Percentiles rank a stretch among this genome's conserved stretches.
These are phyloP conservation scores for Chaetomium sp. DNA, from an alignment of 2,329 filamentous ascomycete genomes.

Conservation along the genomic window DNA sequence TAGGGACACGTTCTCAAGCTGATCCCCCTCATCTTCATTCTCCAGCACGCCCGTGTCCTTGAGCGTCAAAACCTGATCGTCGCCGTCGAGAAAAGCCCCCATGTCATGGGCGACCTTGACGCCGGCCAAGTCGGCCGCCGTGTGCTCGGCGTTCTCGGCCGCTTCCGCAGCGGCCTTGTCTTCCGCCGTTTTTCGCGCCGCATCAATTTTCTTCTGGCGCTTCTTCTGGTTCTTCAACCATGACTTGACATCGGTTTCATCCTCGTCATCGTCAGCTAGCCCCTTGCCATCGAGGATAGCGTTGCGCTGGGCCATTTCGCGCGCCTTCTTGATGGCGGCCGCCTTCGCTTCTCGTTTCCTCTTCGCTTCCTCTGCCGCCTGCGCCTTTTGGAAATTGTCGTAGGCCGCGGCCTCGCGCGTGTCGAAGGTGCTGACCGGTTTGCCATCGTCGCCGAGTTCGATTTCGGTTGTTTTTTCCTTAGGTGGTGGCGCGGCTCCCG, in stretches of 20 bases:
- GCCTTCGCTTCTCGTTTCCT: constrained; percentile 71
- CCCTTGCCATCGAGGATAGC: constrained; percentile 74
- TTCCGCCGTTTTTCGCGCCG: constrained; percentile 63
- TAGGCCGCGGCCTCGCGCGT: constrained; percentile 66
- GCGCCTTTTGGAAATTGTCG: constrained; percentile 62
- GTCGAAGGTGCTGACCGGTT: constrained; percentile 70
- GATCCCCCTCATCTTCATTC: constrained; percentile 80
- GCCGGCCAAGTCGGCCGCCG: constrained; percentile 77
- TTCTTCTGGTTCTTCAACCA: constrained; percentile 92
- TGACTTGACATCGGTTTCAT: constrained; percentile 69
- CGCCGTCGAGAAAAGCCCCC: constrained; percentile 69
- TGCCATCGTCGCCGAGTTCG: constrained; percentile 57
- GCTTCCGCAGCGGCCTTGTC: constrained; percentile 71
- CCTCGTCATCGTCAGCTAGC: constrained; percentile 68
- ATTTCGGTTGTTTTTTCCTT: constrained; percentile 34
- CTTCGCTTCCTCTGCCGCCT: constrained; percentile 69
- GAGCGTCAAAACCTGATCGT: constrained; percentile 88
- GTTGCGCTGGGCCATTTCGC: constrained; percentile 73
- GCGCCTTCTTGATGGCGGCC: constrained; percentile 79
- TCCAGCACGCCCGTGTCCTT: constrained; percentile 85
- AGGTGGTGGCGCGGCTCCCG: constrained; percentile 49
- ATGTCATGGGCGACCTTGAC: constrained; percentile 89
- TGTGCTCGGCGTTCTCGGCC: constrained; percentile 60
- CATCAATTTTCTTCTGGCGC: constrained; percentile 83
- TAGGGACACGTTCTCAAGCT: constrained; percentile 72